These are phyloP conservation scores for Logfia minima DNA, from an alignment of 129 eudicot genomes.

Conservation along the genomic window DNA sequence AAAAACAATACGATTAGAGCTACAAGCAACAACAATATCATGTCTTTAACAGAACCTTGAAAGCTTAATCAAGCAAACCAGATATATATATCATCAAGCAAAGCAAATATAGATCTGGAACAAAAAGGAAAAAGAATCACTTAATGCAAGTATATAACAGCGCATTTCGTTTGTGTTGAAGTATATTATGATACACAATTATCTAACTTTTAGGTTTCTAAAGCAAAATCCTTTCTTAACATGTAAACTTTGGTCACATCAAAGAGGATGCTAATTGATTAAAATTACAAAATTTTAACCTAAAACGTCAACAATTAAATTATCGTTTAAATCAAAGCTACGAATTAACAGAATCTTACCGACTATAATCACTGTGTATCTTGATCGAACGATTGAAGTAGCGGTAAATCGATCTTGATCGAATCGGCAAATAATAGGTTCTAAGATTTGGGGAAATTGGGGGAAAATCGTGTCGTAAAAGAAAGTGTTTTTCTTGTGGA, in stretches of 20 bases:
- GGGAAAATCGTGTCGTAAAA: constrained; percentile 25
- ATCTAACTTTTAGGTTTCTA: too few species aligned
- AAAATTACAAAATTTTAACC: constrained; percentile 2
- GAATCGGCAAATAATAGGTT: constrained; percentile 10
- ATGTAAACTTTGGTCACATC: too few species aligned
- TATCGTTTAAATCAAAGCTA: background rate
- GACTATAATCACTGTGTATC: background rate
- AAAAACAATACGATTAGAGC: background rate
- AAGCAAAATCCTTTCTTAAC: too few species aligned
- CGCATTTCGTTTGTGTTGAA: too few species aligned
- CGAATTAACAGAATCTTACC: constrained; percentile 23
- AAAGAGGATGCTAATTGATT: background rate
- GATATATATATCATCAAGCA: background rate
- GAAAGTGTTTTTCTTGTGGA: constrained; percentile 25
- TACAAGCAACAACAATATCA: background rate
- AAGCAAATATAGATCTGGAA: background rate
- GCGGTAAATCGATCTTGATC: constrained; percentile 8
- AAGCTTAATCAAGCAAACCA: background rate
- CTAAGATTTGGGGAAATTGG: constrained; percentile 17
- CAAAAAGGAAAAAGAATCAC: background rate
- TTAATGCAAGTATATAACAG: background rate
- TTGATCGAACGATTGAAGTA: constrained; percentile 14
- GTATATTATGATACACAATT: too few species aligned
- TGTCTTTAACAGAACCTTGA: background rate
- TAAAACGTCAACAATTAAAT: constrained; percentile 2